Evolutionary conservation across 768 basidiomycete genomes (phyloP), one percentile per base, ranked within the genome.

Genomic region (Boletus subparvulus): DNA sequence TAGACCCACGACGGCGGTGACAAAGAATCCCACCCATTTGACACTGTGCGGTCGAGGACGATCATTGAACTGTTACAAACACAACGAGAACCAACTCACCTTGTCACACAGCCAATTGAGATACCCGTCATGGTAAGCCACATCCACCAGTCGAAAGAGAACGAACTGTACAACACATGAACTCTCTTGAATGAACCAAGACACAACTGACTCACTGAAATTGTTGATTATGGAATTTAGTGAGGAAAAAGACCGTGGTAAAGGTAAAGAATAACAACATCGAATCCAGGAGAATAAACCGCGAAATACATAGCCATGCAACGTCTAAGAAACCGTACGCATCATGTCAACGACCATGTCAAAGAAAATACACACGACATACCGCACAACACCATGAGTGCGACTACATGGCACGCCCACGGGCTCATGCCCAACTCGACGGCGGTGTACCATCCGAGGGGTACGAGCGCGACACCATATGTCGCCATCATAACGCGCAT

Each of bases 221-320:
- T 77, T 95, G 93, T 72, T 98, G 92, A 69, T 97, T 97, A 70
- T 98, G 94, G 76, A 98, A 98, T 74, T 95, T 97, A 47, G 92
- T 86, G 48, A 98, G 77, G 70, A 90, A 92, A 74, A 96, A 95
- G 63, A 96, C 90, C 42, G 95, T 95, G 68, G 92, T 87, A 80
- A 98, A 93, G 40, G 97, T 98, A 78, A 99, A 98, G 81, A 96
- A 97, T 35, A 99, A 78, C n/a, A 99, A 78, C 93, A 99, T 97
- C 21, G 97, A 94, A 71, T 99, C 97, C 65, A 99, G 80, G 37
- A 99, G 86, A 74, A 98, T 94, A 72, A 99, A 99, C 26, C 96
- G 86, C 30, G 94, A 96, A 69, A 98, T 99, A 65, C 87, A 90
- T 44, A 98, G 73, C 97, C 95, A 99, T 59, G 90, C 95, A 58